phyloP scores from a whole-genome alignment of 345 rosid species.

The Eucalyptus erythrocorys region DNA sequence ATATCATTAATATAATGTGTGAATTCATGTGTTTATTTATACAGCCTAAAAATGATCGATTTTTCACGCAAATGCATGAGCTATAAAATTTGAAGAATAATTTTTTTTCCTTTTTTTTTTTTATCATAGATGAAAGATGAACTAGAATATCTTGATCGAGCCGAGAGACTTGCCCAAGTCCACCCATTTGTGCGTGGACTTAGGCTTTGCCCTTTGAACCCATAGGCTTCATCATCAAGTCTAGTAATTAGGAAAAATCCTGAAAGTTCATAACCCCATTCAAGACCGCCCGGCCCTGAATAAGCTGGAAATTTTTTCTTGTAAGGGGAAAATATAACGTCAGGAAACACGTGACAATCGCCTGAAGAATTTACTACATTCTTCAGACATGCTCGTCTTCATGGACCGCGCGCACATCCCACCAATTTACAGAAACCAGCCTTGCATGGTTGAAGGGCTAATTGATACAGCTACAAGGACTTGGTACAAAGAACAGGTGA shows the following conservation, averaged over 20 bases:
- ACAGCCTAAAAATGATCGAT: too few species aligned
- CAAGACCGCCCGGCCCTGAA: background rate
- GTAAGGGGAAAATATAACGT: background rate
- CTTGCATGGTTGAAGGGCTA: background rate
- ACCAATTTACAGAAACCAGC: background rate
- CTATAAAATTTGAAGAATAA: background rate
- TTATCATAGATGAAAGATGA: background rate
- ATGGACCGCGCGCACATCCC: background rate
- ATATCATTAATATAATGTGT: background rate
- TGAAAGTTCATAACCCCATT: background rate
- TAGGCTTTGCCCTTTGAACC: background rate
- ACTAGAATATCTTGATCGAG: background rate
- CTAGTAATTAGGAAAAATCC: background rate
- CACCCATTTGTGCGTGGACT: background rate
- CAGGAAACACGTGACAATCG: background rate
- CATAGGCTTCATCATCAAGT: background rate
- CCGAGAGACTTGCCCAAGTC: background rate
- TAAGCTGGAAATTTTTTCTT: background rate
- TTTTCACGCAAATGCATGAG: too few species aligned
- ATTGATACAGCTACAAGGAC: background rate
- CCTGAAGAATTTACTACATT: background rate
- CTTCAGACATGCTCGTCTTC: background rate
- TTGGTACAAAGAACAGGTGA: background rate
- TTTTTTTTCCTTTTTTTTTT: too few species aligned
- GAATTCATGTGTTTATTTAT: too few species aligned